Evolutionary conservation across 164 flowering plant genomes (phyloP), one percentile per base, ranked within the genome.

Genomic region (Paratinospora sagittata): DNA sequence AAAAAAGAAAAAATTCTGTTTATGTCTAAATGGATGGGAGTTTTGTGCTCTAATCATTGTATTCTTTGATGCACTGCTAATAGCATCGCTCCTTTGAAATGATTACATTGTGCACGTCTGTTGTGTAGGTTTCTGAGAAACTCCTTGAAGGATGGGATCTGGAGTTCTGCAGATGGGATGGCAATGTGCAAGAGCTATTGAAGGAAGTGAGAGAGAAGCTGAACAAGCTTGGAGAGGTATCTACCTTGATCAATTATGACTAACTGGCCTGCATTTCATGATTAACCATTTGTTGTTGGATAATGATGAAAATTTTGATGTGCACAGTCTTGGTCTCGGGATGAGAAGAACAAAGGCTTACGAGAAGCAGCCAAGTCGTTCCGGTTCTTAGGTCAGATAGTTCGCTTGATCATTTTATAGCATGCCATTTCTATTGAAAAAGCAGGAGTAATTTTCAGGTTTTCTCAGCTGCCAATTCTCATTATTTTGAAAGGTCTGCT

Each of bases 201-300:
- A 90, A 77, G 82, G 85, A 79, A 57, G 84, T 87, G 5, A 84
- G 97, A 66, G 90, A 84, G 66, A 92, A 91, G 70, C 91, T 95
- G 68, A 95, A 95, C 86, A 82, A 79, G 74, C 89, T 92, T 49
- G 91, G 89, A 68, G 92, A 91, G 94, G 99, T 91, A 68, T 37
- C 39, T 73, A 11, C 62, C 58, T 68, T 30, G 55, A 37, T 41
- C 69, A 6, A 30, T 27, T 52, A 23, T 27, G 45, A 24, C 23
- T 16, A n/a, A 14, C 58, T 70, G 43, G 55, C 26, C 10, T 66
- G 12, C 10, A 34, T 63, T 65, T 8, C n/a, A 47, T 61, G n/a
- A 19, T 36, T 11, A 63, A 36, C 3, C 65, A 24, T 62, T 9
- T 11, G 39, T 63, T 11, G 30, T 30, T 63, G 41, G 2, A 13